Evolutionary conservation across 2,329 filamentous ascomycete genomes (phyloP), one percentile per base, ranked within the genome.

Genomic region (Pestalotiopsis sp.): DNA sequence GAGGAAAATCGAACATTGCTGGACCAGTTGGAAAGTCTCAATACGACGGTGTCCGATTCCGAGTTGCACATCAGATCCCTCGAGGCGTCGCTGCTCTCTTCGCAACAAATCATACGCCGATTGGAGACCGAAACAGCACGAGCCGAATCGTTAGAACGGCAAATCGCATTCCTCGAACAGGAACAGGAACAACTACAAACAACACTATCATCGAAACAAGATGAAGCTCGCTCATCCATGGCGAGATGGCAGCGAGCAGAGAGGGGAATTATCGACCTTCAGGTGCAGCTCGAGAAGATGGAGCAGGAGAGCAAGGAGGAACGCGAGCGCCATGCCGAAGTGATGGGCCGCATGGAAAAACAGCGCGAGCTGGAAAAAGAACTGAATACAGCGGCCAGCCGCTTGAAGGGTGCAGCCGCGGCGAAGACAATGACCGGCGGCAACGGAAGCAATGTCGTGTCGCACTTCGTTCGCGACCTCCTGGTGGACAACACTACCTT

Each of bases 391-490:
- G 93, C 94, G 2, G 93, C 93, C 13, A 92, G 91, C 39, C 88
- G 94, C 67, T 85, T 97, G 66, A 96, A 95, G 80, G 92, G 92
- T 11, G 92, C 93, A 13, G 94, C 94, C 3, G 93, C 92, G 0
- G 86, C 87, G 36, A 91, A 90, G 72, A 89, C 90, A 2, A 82
- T 92, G 56, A 86, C 86, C 3, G 85, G 87, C 3, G 85, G 87
- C 38, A 84, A 83, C 68, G 86, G 88, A 11, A 89, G 85, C 70
- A 90, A 85, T 69, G 93, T 97, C 49, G 93, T 98, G n/a, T 95
- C 93, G 23, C 93, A 97, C 77, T 98, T 99, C 74, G 96, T 99
- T 68, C 94, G 95, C 73, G 96, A 98, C 78, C 93, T 99, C 68
- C 84, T 99, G 20, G 92, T 97, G 75, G 96, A 99, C 79, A 99